Evolutionary conservation across 352 stramenopile species (phyloP).

Genomic region (Globisporangium nagaii): DNA sequence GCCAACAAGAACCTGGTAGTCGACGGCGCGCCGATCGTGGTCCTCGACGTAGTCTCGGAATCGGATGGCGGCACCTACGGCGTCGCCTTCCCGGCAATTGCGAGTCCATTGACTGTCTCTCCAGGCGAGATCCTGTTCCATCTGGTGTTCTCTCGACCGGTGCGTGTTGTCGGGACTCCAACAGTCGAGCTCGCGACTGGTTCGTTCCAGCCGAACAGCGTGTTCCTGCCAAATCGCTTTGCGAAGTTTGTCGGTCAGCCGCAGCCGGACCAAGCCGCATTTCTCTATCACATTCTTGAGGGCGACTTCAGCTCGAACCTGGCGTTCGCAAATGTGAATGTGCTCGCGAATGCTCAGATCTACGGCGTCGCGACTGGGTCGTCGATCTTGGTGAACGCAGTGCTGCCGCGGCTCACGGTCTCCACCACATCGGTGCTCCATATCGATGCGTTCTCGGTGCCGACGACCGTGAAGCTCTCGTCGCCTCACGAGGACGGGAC

Average conservation of each 20-base stretch:
- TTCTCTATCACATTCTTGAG: slow-evolving; percentile 56
- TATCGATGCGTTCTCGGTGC: slow-evolving; percentile 51
- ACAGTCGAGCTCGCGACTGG: slow-evolving; percentile 56
- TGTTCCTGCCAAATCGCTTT: slow-evolving; percentile 37
- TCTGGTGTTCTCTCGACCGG: slow-evolving; percentile 49
- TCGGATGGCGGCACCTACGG: slow-evolving; percentile 49
- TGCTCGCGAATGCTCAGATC: slow-evolving; percentile 30
- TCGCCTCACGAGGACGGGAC: slow-evolving; percentile 38
- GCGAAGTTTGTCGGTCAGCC: slow-evolving; percentile 44
- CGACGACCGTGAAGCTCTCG: slow-evolving; percentile 54
- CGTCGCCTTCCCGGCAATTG: slow-evolving; percentile 42
- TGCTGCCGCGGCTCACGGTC: slow-evolving; percentile 33
- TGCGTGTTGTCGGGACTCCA: slow-evolving; percentile 38
- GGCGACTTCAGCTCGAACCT: slow-evolving; percentile 56
- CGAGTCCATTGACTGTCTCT: slow-evolving; percentile 41
- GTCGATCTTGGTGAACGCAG: slow-evolving; percentile 14
- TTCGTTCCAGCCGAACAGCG: slow-evolving; percentile 36
- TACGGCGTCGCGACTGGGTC: slow-evolving; percentile 48
- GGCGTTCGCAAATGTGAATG: slow-evolving; percentile 36
- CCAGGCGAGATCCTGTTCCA: slow-evolving; percentile 69
- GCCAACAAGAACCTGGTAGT: slow-evolving; percentile 31
- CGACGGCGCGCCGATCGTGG: slow-evolving; percentile 34
- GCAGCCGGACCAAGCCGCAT: slow-evolving; percentile 37
- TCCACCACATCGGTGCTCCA: slow-evolving; percentile 23
- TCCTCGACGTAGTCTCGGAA: slow-evolving; percentile 43